phyloP scores from a whole-genome alignment of 75 land plant species.

The Cunninghamia lanceolata region DNA sequence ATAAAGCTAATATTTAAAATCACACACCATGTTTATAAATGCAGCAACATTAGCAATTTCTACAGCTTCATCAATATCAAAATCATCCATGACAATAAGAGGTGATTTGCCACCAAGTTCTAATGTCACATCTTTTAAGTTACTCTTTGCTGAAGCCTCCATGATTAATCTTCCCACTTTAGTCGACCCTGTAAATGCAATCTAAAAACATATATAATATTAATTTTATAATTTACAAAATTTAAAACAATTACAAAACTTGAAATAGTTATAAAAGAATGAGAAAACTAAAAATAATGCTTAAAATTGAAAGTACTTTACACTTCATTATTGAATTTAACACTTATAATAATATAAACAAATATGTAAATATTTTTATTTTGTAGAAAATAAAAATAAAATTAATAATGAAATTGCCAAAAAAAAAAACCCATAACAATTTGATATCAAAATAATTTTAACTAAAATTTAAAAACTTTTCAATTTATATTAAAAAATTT shows the following conservation, averaged over 20 bases:
- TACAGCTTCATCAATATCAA: conserved; percentile 30
- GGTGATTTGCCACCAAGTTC: conserved; percentile 45
- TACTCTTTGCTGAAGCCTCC: conserved; percentile 33
- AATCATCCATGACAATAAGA: conserved; percentile 25
- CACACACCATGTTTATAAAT: conserved; percentile 22
- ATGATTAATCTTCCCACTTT: conserved; percentile 26
- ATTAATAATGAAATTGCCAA: too few relatives aligned
- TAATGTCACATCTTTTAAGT: conserved; percentile 31
- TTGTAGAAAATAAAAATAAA: too few relatives aligned
- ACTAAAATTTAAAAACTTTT: too few relatives aligned
- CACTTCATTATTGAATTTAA: too few relatives aligned
- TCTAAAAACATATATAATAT: neutral
- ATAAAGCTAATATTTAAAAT: neutral
- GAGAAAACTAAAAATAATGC: too few relatives aligned
- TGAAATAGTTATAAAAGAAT: neutral
- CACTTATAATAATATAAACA: too few relatives aligned
- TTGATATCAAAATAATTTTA: too few relatives aligned
- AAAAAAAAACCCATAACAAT: too few relatives aligned
- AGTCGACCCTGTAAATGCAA: conserved; percentile 35
- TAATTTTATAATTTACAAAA: neutral
- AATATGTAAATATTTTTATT: too few relatives aligned
- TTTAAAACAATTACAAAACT: neutral
- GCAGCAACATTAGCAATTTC: conserved; percentile 23
- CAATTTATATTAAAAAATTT: too few relatives aligned
- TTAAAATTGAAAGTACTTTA: too few relatives aligned